phyloP scores from a whole-genome alignment of 495 filamentous ascomycete genomes.

The Amphirosellinia nigrospora region DNA sequence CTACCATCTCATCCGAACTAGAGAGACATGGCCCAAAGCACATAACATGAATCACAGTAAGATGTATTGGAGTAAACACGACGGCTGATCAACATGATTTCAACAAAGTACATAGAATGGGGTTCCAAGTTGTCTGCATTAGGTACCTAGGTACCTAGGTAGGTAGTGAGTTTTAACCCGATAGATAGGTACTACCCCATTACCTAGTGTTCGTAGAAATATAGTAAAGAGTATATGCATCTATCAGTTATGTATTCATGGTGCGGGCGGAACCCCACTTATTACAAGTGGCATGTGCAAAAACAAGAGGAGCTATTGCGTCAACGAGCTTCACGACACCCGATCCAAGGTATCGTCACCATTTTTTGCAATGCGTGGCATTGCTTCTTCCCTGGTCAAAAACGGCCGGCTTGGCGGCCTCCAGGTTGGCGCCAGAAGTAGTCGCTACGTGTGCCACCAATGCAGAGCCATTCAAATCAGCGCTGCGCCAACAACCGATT shows the following conservation, averaged over 20 bases:
- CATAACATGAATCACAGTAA: neutral
- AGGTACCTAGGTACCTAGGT: too few relatives aligned
- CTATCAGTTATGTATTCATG: neutral
- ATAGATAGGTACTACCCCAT: too few relatives aligned
- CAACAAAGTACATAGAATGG: neutral
- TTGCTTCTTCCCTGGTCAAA: slow-evolving; percentile 34
- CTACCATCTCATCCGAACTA: neutral
- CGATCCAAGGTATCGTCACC: slow-evolving; percentile 2
- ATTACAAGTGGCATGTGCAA: neutral
- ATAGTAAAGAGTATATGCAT: too few relatives aligned
- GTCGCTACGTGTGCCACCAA: slow-evolving; percentile 50
- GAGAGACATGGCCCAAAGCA: neutral
- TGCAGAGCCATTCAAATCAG: slow-evolving; percentile 62
- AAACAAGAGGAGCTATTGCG: slow-evolving; percentile 13
- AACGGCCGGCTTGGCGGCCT: slow-evolving; percentile 29
- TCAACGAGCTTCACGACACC: slow-evolving; percentile 26
- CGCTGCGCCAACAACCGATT: slow-evolving; percentile 56
- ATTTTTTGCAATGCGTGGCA: slow-evolving; percentile 32
- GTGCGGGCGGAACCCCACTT: neutral
- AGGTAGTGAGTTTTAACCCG: too few relatives aligned
- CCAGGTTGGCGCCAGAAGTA: slow-evolving; percentile 26
- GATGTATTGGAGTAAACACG: neutral
- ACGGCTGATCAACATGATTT: neutral
- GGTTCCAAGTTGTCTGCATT: neutral
- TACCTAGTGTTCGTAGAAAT: too few relatives aligned